Base-by-base conservation (phyloP, 768 basidiomycete species). In the Hygrocybe punicea region DNA sequence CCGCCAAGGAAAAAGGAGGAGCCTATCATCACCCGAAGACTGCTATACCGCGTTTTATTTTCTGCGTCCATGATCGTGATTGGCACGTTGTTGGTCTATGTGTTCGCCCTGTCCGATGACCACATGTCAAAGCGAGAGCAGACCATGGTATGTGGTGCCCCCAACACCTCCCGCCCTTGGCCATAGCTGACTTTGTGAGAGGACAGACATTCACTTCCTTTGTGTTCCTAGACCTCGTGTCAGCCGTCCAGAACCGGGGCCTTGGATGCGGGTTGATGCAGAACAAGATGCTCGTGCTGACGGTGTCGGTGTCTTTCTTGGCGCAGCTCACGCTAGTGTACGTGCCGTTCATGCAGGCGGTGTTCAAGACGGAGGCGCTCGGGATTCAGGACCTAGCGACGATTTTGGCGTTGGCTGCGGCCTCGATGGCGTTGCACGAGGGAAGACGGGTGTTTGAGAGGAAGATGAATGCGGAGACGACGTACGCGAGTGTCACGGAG, bases 181-280 rank as follows among this genome's bases (percentile, higher is more conserved):
- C n/a, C n/a, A 9, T 9, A 37, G 36, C 44, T 45, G 44, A 45
- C 7, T 45, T 49, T 49, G 47, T 49, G 24, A 13, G 19, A 16
- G 17, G 3, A n/a, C 71, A 97, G 96, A 97, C 96, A 23, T 98
- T 98, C 72, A 90, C 94, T 16, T 89, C 86, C 68, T 98, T 98
- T 73, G 96, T 98, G 57, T 91, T 98, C 78, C 87, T 98, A 60
- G 96, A 98, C 72, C 84, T 98, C 44, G 89, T 93, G 9, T 98
- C 94, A 37, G 96, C 96, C 1, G 72, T 97, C 33, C 95, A 98
- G 70, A 96, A 91, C 71, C 91, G 96, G 53, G 93, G 93, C 10
- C 82, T 98, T 14, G 85, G 87, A 42, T 96, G 93, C 63, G 86
- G 85, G 6, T 67, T 98, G 29, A 75, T 84, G 56, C 86, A 87